phyloP scores from a whole-genome alignment of 352 stramenopile species.

The Phytophthora fragariae region DNA sequence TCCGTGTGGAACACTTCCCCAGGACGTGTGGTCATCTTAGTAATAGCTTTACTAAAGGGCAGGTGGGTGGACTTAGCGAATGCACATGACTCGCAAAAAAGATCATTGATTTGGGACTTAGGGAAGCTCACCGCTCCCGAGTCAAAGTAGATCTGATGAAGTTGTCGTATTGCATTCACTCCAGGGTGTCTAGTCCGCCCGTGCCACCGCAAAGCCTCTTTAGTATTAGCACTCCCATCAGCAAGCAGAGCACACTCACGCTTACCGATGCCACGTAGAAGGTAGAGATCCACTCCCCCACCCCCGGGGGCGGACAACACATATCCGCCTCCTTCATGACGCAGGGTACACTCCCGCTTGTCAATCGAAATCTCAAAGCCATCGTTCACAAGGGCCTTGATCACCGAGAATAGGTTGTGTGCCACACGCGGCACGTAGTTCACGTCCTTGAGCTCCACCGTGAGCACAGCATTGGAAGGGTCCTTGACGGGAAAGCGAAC shows the following conservation, averaged over 20 bases:
- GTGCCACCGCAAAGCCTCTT: neutral
- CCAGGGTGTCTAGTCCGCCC: neutral
- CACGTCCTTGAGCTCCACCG: neutral
- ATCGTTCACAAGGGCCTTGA: neutral
- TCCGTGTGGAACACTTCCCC: no score
- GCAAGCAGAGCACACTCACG: neutral
- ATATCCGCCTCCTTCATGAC: neutral
- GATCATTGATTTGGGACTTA: neutral
- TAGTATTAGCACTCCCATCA: neutral
- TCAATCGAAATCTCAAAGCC: neutral
- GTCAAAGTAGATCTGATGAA: neutral
- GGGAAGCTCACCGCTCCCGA: neutral
- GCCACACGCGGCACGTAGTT: neutral
- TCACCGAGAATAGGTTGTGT: neutral
- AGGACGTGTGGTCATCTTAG: neutral
- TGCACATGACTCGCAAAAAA: neutral
- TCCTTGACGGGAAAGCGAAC: neutral
- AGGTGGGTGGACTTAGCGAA: neutral
- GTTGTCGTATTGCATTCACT: neutral
- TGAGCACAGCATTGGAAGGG: neutral
- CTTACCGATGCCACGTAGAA: neutral
- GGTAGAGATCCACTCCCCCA: neutral
- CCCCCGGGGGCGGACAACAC: neutral
- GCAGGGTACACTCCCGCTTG: neutral
- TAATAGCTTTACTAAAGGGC: neutral